These are phyloP conservation scores for Solanum boliviense DNA, from an alignment of 257 asterid species.

Conservation along the genomic window DNA sequence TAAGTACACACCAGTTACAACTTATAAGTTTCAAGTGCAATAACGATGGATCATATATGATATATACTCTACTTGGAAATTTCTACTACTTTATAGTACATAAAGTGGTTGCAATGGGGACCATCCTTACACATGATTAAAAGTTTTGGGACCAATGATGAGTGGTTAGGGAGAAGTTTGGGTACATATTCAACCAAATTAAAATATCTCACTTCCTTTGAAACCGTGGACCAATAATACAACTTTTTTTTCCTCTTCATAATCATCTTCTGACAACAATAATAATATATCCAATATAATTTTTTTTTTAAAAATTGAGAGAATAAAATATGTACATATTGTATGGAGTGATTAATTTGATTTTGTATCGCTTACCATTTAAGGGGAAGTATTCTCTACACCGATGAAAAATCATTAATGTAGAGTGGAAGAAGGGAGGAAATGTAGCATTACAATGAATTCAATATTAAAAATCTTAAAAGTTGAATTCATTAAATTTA, in stretches of 20 bases:
- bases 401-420: background rate
- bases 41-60: background rate
- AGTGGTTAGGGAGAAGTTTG: background rate
- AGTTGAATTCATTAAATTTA: background rate
- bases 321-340: no score
- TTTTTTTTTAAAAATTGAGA: accelerated
- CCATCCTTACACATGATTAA: background rate
- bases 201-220: background rate
- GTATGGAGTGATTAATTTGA: background rate
- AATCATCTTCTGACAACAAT: background rate
- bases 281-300: background rate
- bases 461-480: background rate
- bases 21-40: background rate
- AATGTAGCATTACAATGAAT: background rate
- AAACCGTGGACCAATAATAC: background rate
- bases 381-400: background rate
- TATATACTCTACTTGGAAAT: background rate
- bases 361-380: background rate
- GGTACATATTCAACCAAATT: background rate
- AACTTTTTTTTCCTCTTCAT: background rate
- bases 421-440: background rate
- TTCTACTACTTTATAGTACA: background rate
- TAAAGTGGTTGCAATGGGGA: background rate
- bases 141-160: background rate
- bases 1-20: background rate